phyloP scores from a whole-genome alignment of 139 green algal genomes.

The Limnomonas spitsbergensis region DNA sequence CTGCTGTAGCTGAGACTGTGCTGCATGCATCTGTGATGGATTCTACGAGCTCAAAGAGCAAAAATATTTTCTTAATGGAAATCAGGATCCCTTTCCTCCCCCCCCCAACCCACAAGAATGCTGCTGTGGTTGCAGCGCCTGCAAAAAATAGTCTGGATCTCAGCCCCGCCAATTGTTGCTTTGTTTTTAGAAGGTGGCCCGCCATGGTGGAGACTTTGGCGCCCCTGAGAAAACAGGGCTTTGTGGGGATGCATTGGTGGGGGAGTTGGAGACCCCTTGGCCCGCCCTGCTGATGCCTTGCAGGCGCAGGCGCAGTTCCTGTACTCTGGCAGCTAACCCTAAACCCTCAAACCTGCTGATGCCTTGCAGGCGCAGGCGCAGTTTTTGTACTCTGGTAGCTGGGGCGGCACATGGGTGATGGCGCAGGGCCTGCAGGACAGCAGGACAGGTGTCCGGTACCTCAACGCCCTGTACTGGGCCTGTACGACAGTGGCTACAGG shows the following conservation, averaged over 20 bases:
- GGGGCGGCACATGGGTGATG: neutral
- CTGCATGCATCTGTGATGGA: too few species aligned
- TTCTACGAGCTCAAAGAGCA: too few species aligned
- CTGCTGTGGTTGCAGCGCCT: too few species aligned
- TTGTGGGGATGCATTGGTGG: neutral
- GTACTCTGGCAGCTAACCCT: neutral
- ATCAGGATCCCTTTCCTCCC: too few species aligned
- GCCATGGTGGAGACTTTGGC: neutral
- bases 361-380: neutral
- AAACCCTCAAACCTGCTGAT: too few species aligned
- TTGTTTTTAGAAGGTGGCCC: too few species aligned
- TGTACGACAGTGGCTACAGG: constrained; percentile 38
- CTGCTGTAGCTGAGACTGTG: too few species aligned
- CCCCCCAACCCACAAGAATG: too few species aligned
- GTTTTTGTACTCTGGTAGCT: neutral
- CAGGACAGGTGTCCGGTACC: neutral
- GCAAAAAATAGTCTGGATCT: too few species aligned
- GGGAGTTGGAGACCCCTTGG: neutral
- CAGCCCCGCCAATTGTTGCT: too few species aligned
- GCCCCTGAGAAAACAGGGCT: neutral
- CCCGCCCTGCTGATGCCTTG: constrained; percentile 2
- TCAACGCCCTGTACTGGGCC: constrained; percentile 39
- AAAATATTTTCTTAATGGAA: too few species aligned
- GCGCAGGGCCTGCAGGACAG: neutral
- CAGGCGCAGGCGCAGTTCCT: neutral